Evolutionary conservation across 331 rosid genomes (phyloP), one percentile per base, ranked within the genome.

Genomic region (Dryas integrifolia): DNA sequence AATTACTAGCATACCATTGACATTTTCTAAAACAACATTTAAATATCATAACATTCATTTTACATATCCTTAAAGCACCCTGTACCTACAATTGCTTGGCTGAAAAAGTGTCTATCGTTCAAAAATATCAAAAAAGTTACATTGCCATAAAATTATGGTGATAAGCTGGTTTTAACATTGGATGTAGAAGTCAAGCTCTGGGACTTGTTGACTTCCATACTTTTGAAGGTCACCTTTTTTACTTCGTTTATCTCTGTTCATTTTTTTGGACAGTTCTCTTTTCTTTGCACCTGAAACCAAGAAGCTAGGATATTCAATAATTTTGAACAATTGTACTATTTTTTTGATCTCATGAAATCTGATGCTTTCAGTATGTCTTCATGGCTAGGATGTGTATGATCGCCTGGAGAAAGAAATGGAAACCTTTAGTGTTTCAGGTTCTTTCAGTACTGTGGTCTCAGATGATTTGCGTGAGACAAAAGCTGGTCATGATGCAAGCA

Each of bases 401-500:
- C 84, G 68, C 69, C 16, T 88, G 79, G 89, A 92, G 84, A 95
- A 90, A 79, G 98, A 95, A 77, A 80, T 90, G 87, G 98, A 95
- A 83, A 79, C 89, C 66, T 75, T 87, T 62, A 82, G 75, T 68
- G 79, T 76, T 81, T 80, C 88, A 64, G 82, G 85, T 40, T 81
- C 89, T 74, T 81, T 87, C 57, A 84, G 85, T 67, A 59, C 46
- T 66, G 41, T 59, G 43, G 67, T 77, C 60, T 78, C 87, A 41
- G 83, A 74, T 74, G 90, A 82, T 72, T 77, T 76, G 56, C 82
- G 58, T 24, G 86, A 82, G 75, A 82, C 81, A 64, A 91, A 84
- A 82, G 67, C 50, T 73, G 88, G 86, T 65, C 77, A 80, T 47
- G 90, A 82, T 56, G 73, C 91, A 68, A 78, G 81, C 83, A 87